These are phyloP conservation scores for Elsinoe fawcettii DNA, from an alignment of 2,329 filamentous ascomycete species.

Conservation along the genomic window DNA sequence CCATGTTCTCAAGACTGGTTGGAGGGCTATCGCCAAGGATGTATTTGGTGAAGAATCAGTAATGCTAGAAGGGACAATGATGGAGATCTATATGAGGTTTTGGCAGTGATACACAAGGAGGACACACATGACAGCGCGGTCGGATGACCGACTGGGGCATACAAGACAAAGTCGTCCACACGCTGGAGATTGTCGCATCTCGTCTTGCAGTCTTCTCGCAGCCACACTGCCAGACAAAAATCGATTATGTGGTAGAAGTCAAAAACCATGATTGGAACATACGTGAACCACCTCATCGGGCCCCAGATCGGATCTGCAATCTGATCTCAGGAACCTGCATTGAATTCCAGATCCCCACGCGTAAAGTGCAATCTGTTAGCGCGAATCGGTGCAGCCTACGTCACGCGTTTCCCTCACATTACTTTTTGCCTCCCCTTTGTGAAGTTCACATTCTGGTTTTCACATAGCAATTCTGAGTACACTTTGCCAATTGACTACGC, in stretches of 20 bases:
- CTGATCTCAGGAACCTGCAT: conserved; percentile 12
- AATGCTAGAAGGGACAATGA: neutral
- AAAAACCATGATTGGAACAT: neutral
- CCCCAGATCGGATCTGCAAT: neutral
- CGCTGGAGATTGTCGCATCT: too few species aligned
- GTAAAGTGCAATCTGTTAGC: conserved; percentile 4
- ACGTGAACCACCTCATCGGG: neutral
- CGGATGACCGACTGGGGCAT: neutral
- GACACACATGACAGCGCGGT: neutral
- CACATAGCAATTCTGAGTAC: neutral
- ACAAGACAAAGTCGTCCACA: too few species aligned
- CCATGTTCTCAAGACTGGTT: neutral
- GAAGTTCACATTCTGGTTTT: neutral
- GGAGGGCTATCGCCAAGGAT: neutral
- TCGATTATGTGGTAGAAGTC: too few species aligned
- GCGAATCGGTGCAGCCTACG: conserved; percentile 5
- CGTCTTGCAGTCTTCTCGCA: too few species aligned
- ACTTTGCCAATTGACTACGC: neutral
- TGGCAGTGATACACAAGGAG: neutral
- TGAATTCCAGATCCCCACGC: neutral
- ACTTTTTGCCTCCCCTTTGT: conserved; percentile 10
- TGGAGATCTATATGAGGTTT: neutral
- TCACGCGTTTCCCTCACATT: conserved; percentile 11
- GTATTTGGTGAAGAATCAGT: conserved; percentile 2
- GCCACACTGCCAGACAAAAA: too few species aligned